Percentiles rank a stretch among this genome's conserved stretches.
Evolutionary conservation across 371 early-diverging fungal species (phyloP).

Genomic region (Rhizopus sp.): DNA sequence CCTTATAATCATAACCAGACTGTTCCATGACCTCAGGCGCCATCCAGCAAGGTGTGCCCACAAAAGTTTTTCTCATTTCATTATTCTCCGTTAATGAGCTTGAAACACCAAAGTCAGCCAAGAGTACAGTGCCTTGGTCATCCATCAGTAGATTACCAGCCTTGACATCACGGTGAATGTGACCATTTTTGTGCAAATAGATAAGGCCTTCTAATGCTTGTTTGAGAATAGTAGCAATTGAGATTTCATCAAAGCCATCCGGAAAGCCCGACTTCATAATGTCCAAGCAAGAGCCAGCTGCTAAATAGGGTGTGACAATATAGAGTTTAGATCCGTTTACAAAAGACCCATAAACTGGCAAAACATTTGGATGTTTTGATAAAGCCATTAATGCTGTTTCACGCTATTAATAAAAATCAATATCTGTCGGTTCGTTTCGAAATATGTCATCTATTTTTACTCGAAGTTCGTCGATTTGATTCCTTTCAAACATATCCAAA

Average conservation of each 20-base stretch:
- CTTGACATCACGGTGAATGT: conserved; percentile 93
- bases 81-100: conserved; percentile 76
- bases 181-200: conserved; percentile 86
- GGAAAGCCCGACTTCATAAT: conserved; percentile 85
- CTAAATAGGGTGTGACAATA: conserved; percentile 83
- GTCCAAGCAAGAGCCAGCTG: conserved; percentile 83
- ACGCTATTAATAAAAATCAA: conserved; percentile 42
- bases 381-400: conserved; percentile 90
- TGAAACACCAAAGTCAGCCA: conserved; percentile 93
- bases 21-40: conserved; percentile 83
- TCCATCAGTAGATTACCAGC: conserved; percentile 89
- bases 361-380: conserved; percentile 82
- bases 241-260: conserved; percentile 82
- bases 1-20: conserved; percentile 85
- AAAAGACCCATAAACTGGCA: conserved; percentile 84
- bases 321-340: conserved; percentile 79
- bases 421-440: background rate
- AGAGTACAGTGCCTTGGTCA: conserved; percentile 78
- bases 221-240: conserved; percentile 84
- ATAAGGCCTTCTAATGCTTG: conserved; percentile 83
- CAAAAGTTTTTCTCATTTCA: conserved; percentile 85
- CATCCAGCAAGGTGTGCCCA: conserved; percentile 94
- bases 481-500: conserved; percentile 83
- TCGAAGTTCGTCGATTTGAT: conserved; percentile 87
- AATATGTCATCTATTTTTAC: conserved; percentile 34